A percentile compares a stretch with the other conserved stretches of the same genome.
These are phyloP conservation scores for Zychaea mexicana DNA, from an alignment of 371 early-diverging fungal species.

Conservation along the genomic window DNA sequence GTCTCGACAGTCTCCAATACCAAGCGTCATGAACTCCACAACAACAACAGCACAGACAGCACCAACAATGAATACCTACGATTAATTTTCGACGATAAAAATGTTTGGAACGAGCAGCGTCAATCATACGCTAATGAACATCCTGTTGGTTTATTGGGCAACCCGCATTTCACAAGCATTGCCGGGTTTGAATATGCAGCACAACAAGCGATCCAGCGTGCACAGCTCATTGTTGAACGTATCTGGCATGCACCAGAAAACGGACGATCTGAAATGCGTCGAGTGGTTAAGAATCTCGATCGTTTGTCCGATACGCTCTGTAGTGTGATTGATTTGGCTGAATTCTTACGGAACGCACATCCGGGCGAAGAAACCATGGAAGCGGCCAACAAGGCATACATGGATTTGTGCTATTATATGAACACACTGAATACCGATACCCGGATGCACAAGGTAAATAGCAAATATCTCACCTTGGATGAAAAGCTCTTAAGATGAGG, in stretches of 20 bases:
- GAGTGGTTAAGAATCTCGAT: slow-evolving; percentile 85
- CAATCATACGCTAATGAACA: not conserved
- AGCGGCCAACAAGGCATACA: slow-evolving; percentile 82
- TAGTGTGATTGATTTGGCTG: slow-evolving; percentile 89
- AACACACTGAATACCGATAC: slow-evolving; percentile 92
- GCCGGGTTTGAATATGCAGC: slow-evolving; percentile 45
- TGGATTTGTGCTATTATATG: slow-evolving; percentile 80
- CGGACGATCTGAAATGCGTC: slow-evolving; percentile 61
- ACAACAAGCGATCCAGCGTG: slow-evolving; percentile 48
- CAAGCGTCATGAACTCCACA: not conserved
- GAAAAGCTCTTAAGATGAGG: no score
- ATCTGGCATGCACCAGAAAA: slow-evolving; percentile 61
- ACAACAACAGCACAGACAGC: not conserved
- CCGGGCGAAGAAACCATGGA: slow-evolving; percentile 72
- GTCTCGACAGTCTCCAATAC: not conserved
- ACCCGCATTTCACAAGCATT: slow-evolving; percentile 33
- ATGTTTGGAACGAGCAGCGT: slow-evolving; percentile 26
- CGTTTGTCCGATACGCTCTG: slow-evolving; percentile 90
- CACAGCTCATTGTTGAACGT: slow-evolving; percentile 59
- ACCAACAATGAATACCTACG: slow-evolving; percentile 33
- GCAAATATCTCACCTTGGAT: no score
- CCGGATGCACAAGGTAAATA: slow-evolving; percentile 79
- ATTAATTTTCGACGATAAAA: slow-evolving; percentile 39
- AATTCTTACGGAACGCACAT: slow-evolving; percentile 91
- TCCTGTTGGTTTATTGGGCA: slow-evolving; percentile 37